Conservation (phyloP, 2,329 filamentous ascomycete genomes). For the Aurifilum marmelostoma region DNA sequence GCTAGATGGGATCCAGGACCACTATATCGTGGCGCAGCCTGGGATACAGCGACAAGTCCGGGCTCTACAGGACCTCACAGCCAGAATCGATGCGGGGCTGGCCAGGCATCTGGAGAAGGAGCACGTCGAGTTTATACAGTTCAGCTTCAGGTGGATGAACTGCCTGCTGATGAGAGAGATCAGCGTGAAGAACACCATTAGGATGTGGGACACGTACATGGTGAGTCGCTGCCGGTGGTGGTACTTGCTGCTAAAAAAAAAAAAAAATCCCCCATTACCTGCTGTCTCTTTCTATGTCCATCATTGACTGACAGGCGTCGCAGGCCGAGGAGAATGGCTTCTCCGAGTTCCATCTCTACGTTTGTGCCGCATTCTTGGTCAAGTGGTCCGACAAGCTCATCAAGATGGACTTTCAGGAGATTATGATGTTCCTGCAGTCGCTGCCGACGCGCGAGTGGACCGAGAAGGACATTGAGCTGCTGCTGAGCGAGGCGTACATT, state of each 20-base stretch:
- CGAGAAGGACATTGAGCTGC: slow-evolving; percentile 94
- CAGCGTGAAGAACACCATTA: slow-evolving; percentile 91
- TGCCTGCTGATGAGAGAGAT: slow-evolving; percentile 97
- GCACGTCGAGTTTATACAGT: slow-evolving; percentile 97
- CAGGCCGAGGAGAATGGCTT: slow-evolving; percentile 98
- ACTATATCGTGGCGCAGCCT: slow-evolving; percentile 97
- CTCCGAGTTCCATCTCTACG: slow-evolving; percentile 96
- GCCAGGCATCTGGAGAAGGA: slow-evolving; percentile 89
- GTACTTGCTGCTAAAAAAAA: too few relatives aligned
- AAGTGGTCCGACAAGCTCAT: slow-evolving; percentile 96
- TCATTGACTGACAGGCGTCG: slow-evolving; percentile 8
- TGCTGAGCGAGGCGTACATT: slow-evolving; percentile 95
- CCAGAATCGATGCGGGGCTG: slow-evolving; percentile 80
- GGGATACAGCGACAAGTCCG: slow-evolving; percentile 94
- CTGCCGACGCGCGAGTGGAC: slow-evolving; percentile 93
- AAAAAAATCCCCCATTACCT: background rate
- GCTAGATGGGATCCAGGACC: slow-evolving; percentile 97
- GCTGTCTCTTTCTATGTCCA: background rate
- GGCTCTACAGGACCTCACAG: slow-evolving; percentile 85
- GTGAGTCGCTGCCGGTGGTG: slow-evolving; percentile 54
- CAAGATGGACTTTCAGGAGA: slow-evolving; percentile 97
- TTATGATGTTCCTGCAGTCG: slow-evolving; percentile 99
- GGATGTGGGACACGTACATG: slow-evolving; percentile 99
- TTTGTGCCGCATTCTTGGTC: slow-evolving; percentile 95
- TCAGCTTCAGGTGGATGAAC: slow-evolving; percentile 99